Evolutionary conservation across 805 yeast genomes (phyloP), one percentile per base, ranked within the genome.

Genomic region (Middelhovenomyces tepae): DNA sequence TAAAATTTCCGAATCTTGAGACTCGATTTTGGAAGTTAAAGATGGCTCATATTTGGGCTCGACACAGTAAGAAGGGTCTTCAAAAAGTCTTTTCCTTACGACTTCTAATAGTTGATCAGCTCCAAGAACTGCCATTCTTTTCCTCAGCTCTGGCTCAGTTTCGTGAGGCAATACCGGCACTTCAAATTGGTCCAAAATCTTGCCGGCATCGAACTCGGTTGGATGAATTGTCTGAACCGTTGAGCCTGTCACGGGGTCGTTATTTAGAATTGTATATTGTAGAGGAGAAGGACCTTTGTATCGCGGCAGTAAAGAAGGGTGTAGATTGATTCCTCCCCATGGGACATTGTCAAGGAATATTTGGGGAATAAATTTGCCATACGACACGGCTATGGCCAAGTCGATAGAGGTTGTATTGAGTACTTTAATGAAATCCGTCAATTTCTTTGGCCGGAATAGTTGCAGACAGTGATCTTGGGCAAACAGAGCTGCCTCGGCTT

Each of bases 141-240:
- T 59, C 28, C 68, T 61, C 14, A 87, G 53, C 0, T 69, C 41
- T 0, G 29, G 37, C 2, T 65, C 56, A 7, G 73, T 71, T 20
- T 75, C 82, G 7, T 52, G 42, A 3, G 50, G 51, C 0, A 32
- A 34, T 1, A 83, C 62, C 0, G 50, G 44, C 0, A 73, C 45
- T 16, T 62, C 62, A 1, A 81, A 65, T 42, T 80, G 93, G 11
- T 64, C 54, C 2, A 91, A 51, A 0, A 89, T 69, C 1, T 65
- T 61, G 1, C 98, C 98, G 21, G 61, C 64, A 46, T 91, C 98
- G 48, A 91, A 91, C 50, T 75, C 69, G 1, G 79, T 67, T 0
- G 96, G 95, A 50, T 91, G 95, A 16, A 91, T 57, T 0, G 95
- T 83, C 53, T 91, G 98, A 0, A 91, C 70, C 0, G 95, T 73